Base-by-base conservation (phyloP, 805 yeast genomes). In the Cyberlindnera mycetangii region DNA sequence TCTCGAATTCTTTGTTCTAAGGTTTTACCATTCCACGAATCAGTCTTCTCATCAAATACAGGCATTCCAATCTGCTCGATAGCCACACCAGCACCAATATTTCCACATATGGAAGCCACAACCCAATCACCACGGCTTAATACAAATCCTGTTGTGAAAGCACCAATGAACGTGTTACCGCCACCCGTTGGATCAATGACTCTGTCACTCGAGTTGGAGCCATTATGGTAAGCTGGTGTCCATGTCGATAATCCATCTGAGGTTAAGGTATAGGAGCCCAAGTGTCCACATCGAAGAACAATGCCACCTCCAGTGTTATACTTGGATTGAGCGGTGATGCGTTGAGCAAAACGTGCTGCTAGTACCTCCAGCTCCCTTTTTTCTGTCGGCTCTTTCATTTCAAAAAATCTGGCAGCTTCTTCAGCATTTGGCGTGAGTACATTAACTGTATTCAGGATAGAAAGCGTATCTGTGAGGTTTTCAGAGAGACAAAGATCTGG, bases 181-280 rank as follows among this genome's bases (percentile, higher is more conserved):
- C 95, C 96, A 0, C 98, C 98, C 0, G 97, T 90, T 3, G 97
- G 95, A 62, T 90, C 98, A 1, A 85, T 69, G 0, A 89, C 89
- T 38, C 62, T 61, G 52, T 57, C 60, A 10, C 24, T 9, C 3
- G 56, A 55, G 4, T 57, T 54, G 17, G 65, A 68, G 16, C 65
- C 61, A 11, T 57, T 61, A 58, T 89, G 95, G 61, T 84, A 92
- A 1, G 97, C 87, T 0, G 93, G 90, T 18, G 79, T 72, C 79
- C 85, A 77, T 10, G 56, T 47, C 2, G 44, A 51, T 5, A 55
- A 38, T 0, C 62, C 60, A 1, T 50, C 40, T 0, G 54, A 44
- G 1, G 74, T 63, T 19, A 71, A 56, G 2, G 81, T 68, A 18
- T 72, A 70, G 51, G 89, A 79, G 0, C 97, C 97, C 21, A 73